These are phyloP conservation scores for Acrocalymma vagum DNA, from an alignment of 2,329 filamentous ascomycete species.

Conservation along the genomic window DNA sequence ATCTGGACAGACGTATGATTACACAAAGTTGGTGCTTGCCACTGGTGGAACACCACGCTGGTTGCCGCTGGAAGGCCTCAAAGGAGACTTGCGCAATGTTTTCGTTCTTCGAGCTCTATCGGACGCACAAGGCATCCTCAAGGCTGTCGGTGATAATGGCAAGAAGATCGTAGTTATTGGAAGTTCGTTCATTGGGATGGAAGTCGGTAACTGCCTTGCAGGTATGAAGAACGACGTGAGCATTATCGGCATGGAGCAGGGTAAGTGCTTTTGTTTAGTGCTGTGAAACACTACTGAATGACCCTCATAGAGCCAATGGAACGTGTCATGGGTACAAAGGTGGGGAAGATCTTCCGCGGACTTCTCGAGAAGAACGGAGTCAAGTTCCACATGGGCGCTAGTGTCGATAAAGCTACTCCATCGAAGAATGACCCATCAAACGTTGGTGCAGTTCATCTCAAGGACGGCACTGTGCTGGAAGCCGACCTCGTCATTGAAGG, in stretches of 20 bases:
- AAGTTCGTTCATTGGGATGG: conserved; percentile 97
- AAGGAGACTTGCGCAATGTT: conserved; percentile 80
- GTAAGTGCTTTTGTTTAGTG: conserved; percentile 15
- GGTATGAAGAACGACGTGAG: conserved; percentile 82
- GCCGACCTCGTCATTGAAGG: conserved; percentile 93
- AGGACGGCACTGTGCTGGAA: conserved; percentile 83
- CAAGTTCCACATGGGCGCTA: conserved; percentile 84
- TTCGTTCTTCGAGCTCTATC: conserved; percentile 83
- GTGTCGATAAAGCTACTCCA: conserved; percentile 83
- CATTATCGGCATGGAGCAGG: conserved; percentile 85
- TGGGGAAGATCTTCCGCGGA: conserved; percentile 82
- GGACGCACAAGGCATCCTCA: conserved; percentile 79
- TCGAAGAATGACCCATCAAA: conserved; percentile 71
- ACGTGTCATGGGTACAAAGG: conserved; percentile 80
- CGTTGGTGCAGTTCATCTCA: conserved; percentile 82
- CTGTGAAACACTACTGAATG: conserved; percentile 14
- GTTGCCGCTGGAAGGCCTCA: conserved; percentile 85
- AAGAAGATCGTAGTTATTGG: conserved; percentile 95
- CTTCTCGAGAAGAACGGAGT: conserved; percentile 85
- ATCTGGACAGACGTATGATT: conserved; percentile 73
- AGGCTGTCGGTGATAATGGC: conserved; percentile 78
- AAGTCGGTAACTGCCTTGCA: conserved; percentile 83
- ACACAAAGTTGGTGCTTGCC: conserved; percentile 89
- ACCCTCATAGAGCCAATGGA: conserved; percentile 73
- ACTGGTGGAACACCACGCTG: conserved; percentile 81